These are phyloP conservation scores for Scheffersomyces amazonensis DNA, from an alignment of 805 yeast genomes.

Conservation along the genomic window DNA sequence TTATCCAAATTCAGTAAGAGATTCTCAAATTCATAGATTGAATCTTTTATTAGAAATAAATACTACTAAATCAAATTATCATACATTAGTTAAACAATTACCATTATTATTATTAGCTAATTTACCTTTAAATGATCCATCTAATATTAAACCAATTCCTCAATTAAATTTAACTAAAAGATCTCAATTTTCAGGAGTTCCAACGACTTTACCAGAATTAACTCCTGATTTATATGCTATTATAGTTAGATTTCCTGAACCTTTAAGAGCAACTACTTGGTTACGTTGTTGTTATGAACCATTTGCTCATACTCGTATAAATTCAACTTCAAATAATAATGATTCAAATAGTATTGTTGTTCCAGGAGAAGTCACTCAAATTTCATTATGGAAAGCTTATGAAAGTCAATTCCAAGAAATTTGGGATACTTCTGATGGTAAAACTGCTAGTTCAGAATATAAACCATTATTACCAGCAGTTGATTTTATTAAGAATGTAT, in stretches of 20 bases:
- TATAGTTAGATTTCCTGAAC: slow-evolving; percentile 70
- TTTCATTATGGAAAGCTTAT: slow-evolving; percentile 92
- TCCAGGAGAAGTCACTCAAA: slow-evolving; percentile 87
- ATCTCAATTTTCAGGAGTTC: slow-evolving; percentile 47
- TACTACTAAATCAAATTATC: slow-evolving; percentile 45
- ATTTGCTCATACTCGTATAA: slow-evolving; percentile 17
- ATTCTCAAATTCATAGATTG: slow-evolving; percentile 32
- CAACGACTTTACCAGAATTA: slow-evolving; percentile 62
- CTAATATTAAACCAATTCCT: slow-evolving; percentile 17
- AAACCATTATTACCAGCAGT: slow-evolving; percentile 79
- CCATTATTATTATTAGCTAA: slow-evolving; percentile 52
- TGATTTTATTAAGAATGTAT: slow-evolving; percentile 92
- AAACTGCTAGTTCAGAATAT: slow-evolving; percentile 18
- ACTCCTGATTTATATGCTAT: slow-evolving; percentile 54
- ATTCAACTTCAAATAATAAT: background rate
- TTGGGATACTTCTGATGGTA: slow-evolving; percentile 29
- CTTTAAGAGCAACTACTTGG: slow-evolving; percentile 91
- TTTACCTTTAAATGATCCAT: slow-evolving; percentile 31
- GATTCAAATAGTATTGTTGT: slow-evolving; percentile 14
- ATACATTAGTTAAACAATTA: slow-evolving; percentile 54
- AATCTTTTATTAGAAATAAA: slow-evolving; percentile 53
- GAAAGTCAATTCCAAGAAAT: slow-evolving; percentile 78
- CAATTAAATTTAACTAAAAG: slow-evolving; percentile 46
- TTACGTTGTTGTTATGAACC: slow-evolving; percentile 89
- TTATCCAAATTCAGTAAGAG: slow-evolving; percentile 22